Evolutionary conservation across 1,284 basidiomycete genomes (phyloP).

Genomic region (Heimioporus retisporus): DNA sequence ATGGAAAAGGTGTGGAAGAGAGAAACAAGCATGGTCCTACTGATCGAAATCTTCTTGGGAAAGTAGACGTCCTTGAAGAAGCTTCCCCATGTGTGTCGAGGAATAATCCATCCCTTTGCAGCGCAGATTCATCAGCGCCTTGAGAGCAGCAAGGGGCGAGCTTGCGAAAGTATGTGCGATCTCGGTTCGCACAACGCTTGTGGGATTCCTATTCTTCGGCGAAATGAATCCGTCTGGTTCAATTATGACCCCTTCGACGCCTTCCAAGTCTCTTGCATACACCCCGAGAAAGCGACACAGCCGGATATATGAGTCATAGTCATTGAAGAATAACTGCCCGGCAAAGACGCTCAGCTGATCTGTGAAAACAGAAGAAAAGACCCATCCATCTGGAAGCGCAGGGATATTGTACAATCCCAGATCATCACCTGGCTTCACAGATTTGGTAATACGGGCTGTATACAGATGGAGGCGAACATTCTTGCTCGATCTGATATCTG

Average conservation of each 20-base stretch:
- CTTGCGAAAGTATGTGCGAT: conserved; percentile 35
- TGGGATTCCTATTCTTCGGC: conserved; percentile 25
- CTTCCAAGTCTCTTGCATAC: conserved; percentile 32
- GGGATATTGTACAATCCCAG: conserved; percentile 35
- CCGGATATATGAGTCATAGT: neutral
- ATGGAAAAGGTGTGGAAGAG: too few relatives aligned
- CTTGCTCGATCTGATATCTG: conserved; percentile 11
- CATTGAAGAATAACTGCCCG: neutral
- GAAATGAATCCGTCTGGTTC: conserved; percentile 50
- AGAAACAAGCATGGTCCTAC: neutral
- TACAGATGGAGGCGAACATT: conserved; percentile 57
- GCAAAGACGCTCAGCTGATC: neutral
- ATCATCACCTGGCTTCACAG: conserved; percentile 50
- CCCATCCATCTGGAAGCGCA: neutral
- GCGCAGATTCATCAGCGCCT: conserved; percentile 46
- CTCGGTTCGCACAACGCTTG: conserved; percentile 8
- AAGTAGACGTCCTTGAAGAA: conserved; percentile 31
- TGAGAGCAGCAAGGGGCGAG: conserved; percentile 42
- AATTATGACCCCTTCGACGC: conserved; percentile 17
- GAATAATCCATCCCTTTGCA: conserved; percentile 53
- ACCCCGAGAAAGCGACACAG: conserved; percentile 19
- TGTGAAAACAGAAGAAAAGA: neutral
- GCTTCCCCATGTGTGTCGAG: neutral
- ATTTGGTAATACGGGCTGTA: conserved; percentile 46
- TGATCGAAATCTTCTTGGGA: conserved; percentile 36